Percentiles rank a stretch among this genome's conserved stretches.
phyloP scores from a whole-genome alignment of 2,329 filamentous ascomycete species.

The Sclerotinia spermophila region DNA sequence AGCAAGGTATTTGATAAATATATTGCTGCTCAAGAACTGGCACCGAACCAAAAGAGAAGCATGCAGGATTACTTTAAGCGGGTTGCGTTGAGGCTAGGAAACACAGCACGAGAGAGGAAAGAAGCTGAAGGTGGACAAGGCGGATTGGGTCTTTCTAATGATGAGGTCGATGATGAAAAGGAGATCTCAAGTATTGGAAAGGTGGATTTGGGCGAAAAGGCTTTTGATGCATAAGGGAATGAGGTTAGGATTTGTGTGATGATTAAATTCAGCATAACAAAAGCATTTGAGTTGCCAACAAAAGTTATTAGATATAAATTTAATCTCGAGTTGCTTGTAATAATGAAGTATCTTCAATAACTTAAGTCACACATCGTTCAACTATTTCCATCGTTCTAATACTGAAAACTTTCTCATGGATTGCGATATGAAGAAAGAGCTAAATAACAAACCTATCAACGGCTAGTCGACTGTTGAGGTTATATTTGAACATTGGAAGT shows the following conservation, averaged over 20 bases:
- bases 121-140: constrained; percentile 89
- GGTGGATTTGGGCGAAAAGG: constrained; percentile 68
- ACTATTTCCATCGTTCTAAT: not conserved
- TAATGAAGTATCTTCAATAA: no score
- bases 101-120: constrained; percentile 80
- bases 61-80: constrained; percentile 98
- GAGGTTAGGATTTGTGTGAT: not conserved
- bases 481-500: not conserved
- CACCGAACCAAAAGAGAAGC: constrained; percentile 72
- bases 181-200: constrained; percentile 96
- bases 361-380: not conserved
- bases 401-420: not conserved
- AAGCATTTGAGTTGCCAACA: not conserved
- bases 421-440: not conserved
- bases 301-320: not conserved
- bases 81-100: constrained; percentile 78
- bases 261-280: not conserved
- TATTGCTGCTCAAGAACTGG: constrained; percentile 66
- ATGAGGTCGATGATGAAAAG: constrained; percentile 90
- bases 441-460: not conserved
- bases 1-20: constrained; percentile 86
- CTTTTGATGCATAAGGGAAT: constrained; percentile 34
- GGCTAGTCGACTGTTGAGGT: not conserved
- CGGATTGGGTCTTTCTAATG: constrained; percentile 78
- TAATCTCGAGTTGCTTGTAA: not conserved